phyloP scores from a whole-genome alignment of 345 rosid species.

The Dipteronia sinensis region DNA sequence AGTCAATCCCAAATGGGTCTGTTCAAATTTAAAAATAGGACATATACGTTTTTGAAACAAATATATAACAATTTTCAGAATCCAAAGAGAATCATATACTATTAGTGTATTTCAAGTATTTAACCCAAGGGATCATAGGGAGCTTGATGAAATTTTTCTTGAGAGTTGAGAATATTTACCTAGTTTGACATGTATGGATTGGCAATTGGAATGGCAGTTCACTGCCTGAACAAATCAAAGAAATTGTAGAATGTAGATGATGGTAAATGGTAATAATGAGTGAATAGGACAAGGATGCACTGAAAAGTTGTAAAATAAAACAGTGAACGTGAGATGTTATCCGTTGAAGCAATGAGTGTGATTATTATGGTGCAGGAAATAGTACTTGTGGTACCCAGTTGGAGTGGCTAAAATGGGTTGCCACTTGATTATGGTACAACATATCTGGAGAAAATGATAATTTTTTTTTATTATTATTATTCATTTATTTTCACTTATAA shows the following conservation, averaged over 20 bases:
- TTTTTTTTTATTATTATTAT: too few species aligned
- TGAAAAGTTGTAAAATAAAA: not conserved
- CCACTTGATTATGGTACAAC: not conserved
- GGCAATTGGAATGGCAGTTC: conserved; percentile 3
- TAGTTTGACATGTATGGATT: conserved; percentile 4
- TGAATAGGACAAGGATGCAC: not conserved
- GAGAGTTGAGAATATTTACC: not conserved
- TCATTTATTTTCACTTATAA: not conserved
- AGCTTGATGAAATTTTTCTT: not conserved
- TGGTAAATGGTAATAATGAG: conserved; percentile 23
- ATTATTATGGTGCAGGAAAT: not conserved
- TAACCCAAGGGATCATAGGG: too few species aligned
- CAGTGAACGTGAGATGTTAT: too few species aligned
- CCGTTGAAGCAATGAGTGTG: conserved; percentile 5
- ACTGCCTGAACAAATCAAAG: conserved; percentile 16
- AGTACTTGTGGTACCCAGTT: not conserved
- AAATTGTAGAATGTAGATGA: not conserved
- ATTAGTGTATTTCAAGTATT: too few species aligned
- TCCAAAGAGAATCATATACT: too few species aligned
- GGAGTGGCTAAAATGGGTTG: not conserved
- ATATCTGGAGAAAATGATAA: not conserved
- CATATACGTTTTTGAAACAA: too few species aligned
- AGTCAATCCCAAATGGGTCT: not conserved
- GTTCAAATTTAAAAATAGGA: not conserved
- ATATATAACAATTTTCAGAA: too few species aligned